phyloP scores from a whole-genome alignment of 2,329 filamentous ascomycete species.

The Paraconiothyrium sp. region DNA sequence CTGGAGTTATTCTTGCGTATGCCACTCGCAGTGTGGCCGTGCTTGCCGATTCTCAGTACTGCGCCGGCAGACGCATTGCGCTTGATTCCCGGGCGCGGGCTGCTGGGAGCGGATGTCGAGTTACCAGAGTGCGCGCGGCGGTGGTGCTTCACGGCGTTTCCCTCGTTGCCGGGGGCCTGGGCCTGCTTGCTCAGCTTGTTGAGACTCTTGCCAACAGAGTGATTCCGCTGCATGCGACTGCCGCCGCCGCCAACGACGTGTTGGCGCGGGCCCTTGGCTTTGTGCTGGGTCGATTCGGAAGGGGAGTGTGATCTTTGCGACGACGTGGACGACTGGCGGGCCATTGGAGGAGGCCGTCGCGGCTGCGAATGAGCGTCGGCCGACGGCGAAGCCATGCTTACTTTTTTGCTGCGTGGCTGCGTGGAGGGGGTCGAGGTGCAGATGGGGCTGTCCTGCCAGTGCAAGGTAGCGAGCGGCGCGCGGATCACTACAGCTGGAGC shows the following conservation, averaged over 20 bases:
- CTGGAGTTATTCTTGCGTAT: conserved; percentile 57
- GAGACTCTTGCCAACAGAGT: conserved; percentile 54
- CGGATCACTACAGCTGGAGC: neutral
- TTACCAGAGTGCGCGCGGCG: conserved; percentile 51
- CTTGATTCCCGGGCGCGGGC: conserved; percentile 53
- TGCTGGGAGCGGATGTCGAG: conserved; percentile 46
- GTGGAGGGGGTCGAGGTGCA: conserved; percentile 21
- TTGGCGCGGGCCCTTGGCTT: conserved; percentile 48
- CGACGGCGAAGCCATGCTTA: conserved; percentile 49
- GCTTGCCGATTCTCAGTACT: conserved; percentile 45
- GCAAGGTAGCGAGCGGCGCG: conserved; percentile 8
- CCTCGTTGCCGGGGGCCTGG: conserved; percentile 40
- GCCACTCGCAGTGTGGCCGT: conserved; percentile 37
- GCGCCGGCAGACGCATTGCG: conserved; percentile 54
- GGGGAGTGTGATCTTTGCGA: conserved; percentile 52
- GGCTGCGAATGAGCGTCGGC: conserved; percentile 47
- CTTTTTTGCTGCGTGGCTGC: conserved; percentile 34
- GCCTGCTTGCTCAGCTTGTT: conserved; percentile 51
- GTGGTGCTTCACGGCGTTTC: conserved; percentile 44
- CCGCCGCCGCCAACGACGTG: conserved; percentile 51
- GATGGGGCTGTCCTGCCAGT: conserved; percentile 10
- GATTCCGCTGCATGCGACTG: conserved; percentile 50
- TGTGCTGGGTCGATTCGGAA: conserved; percentile 40
- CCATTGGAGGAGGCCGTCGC: conserved; percentile 46
- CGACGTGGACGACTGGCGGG: conserved; percentile 47